Conservation (phyloP, 1,284 basidiomycete genomes). For the Ceratobasidium sp. region DNA sequence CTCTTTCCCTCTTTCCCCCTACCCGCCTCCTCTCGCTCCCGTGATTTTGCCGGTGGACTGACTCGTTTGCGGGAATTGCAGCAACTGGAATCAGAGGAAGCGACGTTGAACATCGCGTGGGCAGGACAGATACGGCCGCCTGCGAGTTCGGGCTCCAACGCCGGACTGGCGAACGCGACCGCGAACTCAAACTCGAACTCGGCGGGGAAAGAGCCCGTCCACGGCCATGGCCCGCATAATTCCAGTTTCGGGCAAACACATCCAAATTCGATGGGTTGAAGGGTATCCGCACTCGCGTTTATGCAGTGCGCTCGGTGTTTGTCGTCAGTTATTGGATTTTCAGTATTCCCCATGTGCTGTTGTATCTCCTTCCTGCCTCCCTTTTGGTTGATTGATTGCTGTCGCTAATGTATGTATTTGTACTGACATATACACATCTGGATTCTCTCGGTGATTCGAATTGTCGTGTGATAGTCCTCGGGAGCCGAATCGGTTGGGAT, state of each 20-base stretch:
- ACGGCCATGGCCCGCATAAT: neutral
- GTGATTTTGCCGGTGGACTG: neutral
- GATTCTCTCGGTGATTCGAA: constrained; percentile 24
- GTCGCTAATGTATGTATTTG: constrained; percentile 44
- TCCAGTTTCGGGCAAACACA: constrained; percentile 15
- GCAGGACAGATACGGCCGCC: constrained; percentile 31
- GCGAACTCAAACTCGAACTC: too few relatives aligned
- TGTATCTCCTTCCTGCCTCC: neutral
- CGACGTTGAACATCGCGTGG: constrained; percentile 40
- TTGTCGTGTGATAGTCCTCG: too few relatives aligned
- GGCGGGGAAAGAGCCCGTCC: neutral
- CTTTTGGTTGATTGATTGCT: constrained; percentile 26
- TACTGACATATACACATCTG: constrained; percentile 27
- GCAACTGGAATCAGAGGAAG: constrained; percentile 53
- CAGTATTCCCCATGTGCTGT: constrained; percentile 14
- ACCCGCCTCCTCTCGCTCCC: neutral
- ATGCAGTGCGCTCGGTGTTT: neutral
- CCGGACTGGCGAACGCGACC: neutral
- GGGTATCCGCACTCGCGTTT: too few relatives aligned
- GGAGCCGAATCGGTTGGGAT: too few relatives aligned
- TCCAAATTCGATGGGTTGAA: neutral
- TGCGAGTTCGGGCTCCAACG: constrained; percentile 11
- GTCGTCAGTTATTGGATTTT: constrained; percentile 26
- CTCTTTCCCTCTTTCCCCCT: neutral
- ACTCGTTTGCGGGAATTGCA: constrained; percentile 7